These are phyloP conservation scores for Acephala macrosclerotiorum DNA, from an alignment of 2,329 filamentous ascomycete species.

Conservation along the genomic window DNA sequence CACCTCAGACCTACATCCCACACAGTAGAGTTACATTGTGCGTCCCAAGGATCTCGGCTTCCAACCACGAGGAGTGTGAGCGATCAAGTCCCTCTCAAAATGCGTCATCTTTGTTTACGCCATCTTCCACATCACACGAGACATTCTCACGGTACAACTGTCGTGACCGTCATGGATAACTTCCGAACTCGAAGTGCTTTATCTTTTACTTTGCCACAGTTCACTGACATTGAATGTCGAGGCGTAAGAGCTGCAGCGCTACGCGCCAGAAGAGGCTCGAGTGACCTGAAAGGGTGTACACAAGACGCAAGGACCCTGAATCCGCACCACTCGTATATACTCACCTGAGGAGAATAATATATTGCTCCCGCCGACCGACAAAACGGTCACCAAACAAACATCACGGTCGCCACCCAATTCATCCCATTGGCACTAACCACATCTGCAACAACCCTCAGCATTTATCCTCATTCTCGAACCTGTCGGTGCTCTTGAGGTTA, in stretches of 20 bases:
- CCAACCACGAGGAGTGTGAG: conserved; percentile 13
- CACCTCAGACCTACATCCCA: conserved; percentile 15
- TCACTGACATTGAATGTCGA: not conserved
- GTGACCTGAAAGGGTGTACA: not conserved
- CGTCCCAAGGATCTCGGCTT: conserved; percentile 19
- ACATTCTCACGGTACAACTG: not conserved
- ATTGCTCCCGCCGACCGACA: not conserved
- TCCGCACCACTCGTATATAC: not conserved
- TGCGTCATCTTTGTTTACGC: conserved; percentile 4
- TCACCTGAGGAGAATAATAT: not conserved
- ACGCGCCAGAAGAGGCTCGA: not conserved
- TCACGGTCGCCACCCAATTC: not conserved
- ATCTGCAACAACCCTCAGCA: not conserved
- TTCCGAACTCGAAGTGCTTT: not conserved
- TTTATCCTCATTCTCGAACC: conserved; percentile 9
- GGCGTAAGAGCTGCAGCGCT: not conserved
- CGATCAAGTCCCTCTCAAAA: conserved; percentile 9
- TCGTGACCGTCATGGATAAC: not conserved
- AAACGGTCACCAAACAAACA: not conserved
- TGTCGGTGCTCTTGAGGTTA: not conserved
- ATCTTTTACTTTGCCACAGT: not conserved
- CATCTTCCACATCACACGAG: not conserved
- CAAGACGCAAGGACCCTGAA: not conserved
- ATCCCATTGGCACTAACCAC: not conserved
- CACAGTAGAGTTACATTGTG: conserved; percentile 18